These are phyloP conservation scores for Diaporthe sp. DNA, from an alignment of 2,329 filamentous ascomycete species.

Conservation along the genomic window DNA sequence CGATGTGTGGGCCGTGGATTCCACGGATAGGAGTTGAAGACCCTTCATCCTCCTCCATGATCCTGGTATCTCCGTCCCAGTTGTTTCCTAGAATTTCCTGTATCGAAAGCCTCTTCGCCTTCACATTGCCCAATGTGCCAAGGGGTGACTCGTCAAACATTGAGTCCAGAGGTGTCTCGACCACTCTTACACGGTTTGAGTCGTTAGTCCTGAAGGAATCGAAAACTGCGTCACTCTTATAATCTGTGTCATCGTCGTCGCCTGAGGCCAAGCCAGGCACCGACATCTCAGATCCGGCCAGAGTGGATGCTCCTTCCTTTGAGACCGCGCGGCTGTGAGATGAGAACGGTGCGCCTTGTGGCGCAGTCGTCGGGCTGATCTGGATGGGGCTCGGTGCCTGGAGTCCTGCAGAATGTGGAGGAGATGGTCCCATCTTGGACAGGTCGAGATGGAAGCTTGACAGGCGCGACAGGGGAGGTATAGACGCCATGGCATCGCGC, in stretches of 20 bases:
- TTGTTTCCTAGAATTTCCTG: conserved; percentile 70
- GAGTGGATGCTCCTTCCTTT: conserved; percentile 71
- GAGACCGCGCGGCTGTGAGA: conserved; percentile 56
- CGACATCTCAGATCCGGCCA: conserved; percentile 79
- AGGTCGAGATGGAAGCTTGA: conserved; percentile 69
- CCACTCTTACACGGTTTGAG: conserved; percentile 75
- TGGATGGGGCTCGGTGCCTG: conserved; percentile 56
- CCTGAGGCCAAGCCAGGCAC: conserved; percentile 73
- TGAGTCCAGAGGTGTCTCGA: conserved; percentile 80
- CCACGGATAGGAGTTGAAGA: conserved; percentile 64
- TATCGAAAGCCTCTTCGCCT: conserved; percentile 69
- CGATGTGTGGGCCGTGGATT: conserved; percentile 48
- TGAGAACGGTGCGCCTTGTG: conserved; percentile 49
- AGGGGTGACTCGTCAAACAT: conserved; percentile 86
- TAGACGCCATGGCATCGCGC: conserved; percentile 67
- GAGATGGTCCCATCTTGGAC: conserved; percentile 59
- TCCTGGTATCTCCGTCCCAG: conserved; percentile 68
- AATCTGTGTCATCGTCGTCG: conserved; percentile 84
- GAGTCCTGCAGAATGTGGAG: conserved; percentile 54
- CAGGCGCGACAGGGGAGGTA: conserved; percentile 66
- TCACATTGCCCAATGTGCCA: conserved; percentile 66
- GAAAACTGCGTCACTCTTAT: conserved; percentile 82
- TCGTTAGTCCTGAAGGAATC: conserved; percentile 81
- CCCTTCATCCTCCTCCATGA: conserved; percentile 74
- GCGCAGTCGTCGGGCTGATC: conserved; percentile 55